Conservation (phyloP, 345 rosid genomes). For the Brassica juncea region DNA sequence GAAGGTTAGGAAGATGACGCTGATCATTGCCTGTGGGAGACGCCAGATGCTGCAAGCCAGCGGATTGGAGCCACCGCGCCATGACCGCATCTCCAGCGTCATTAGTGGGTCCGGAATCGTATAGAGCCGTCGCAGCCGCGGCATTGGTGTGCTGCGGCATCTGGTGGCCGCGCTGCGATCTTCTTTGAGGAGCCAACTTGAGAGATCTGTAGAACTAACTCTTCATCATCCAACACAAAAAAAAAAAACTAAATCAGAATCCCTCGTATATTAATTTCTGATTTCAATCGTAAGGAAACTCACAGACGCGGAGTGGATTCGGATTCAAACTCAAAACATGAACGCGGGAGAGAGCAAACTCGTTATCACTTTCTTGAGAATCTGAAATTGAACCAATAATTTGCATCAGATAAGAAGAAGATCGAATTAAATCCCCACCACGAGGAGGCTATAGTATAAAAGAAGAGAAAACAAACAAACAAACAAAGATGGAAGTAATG, state of each 20-base stretch:
- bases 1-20: conserved; percentile 80
- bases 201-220: conserved; percentile 62
- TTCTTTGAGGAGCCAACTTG: conserved; percentile 99
- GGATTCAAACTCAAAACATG: conserved; percentile 59
- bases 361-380: not conserved
- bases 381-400: conserved; percentile 20
- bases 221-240: conserved; percentile 42
- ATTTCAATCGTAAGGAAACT: conserved; percentile 37
- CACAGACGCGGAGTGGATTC: conserved; percentile 58
- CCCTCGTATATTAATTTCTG: not conserved
- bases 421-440: not conserved
- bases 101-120: conserved; percentile 62
- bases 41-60: conserved; percentile 99
- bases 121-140: conserved; percentile 81
- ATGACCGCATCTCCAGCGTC: conserved; percentile 98
- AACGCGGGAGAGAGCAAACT: conserved; percentile 20
- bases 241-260: conserved; percentile 20
- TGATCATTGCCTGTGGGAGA: conserved; percentile 89
- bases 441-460: not conserved
- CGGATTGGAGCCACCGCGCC: conserved; percentile 99
- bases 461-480: not conserved
- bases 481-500: not conserved
- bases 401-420: conserved; percentile 3
- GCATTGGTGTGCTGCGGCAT: conserved; percentile 85
- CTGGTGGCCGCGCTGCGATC: conserved; percentile 99